Evolutionary conservation across 2,329 filamentous ascomycete genomes (phyloP).

Genomic region (Ophiostoma montium): DNA sequence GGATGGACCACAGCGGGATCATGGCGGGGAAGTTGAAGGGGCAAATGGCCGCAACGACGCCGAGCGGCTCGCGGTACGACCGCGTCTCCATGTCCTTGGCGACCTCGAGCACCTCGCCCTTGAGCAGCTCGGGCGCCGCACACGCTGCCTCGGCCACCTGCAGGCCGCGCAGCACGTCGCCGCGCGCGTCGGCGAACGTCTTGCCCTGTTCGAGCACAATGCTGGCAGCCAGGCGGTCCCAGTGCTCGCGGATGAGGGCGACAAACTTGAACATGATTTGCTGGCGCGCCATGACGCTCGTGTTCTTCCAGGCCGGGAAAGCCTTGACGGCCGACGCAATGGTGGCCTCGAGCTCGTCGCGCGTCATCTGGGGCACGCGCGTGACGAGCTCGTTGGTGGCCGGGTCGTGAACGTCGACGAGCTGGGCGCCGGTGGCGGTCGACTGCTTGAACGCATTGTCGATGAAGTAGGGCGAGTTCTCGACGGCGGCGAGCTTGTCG

Average conservation of each 20-base stretch:
- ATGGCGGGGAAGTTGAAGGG: slow-evolving; percentile 87
- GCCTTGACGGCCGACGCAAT: slow-evolving; percentile 64
- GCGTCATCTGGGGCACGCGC: slow-evolving; percentile 66
- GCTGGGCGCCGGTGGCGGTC: slow-evolving; percentile 47
- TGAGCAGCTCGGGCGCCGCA: slow-evolving; percentile 66
- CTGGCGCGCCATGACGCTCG: slow-evolving; percentile 58
- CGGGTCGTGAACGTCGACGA: slow-evolving; percentile 69
- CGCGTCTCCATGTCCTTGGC: slow-evolving; percentile 83
- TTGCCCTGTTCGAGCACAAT: slow-evolving; percentile 83
- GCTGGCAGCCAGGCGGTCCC: slow-evolving; percentile 73
- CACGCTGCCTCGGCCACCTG: slow-evolving; percentile 77
- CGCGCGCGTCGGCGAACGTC: slow-evolving; percentile 70
- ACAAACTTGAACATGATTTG: slow-evolving; percentile 83
- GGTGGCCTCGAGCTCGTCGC: slow-evolving; percentile 59
- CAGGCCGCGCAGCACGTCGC: slow-evolving; percentile 67
- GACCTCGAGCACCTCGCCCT: slow-evolving; percentile 72
- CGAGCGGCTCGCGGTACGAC: slow-evolving; percentile 67
- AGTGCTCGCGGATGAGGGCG: slow-evolving; percentile 64
- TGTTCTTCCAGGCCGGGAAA: slow-evolving; percentile 59
- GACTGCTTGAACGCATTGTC: slow-evolving; percentile 66
- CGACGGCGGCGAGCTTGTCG: slow-evolving; percentile 2
- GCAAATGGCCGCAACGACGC: slow-evolving; percentile 71
- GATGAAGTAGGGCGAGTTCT: slow-evolving; percentile 35
- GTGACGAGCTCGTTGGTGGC: slow-evolving; percentile 78
- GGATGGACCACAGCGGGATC: slow-evolving; percentile 81